A percentile compares a stretch with the other conserved stretches of the same genome.
Conservation (phyloP, 495 filamentous ascomycete genomes). For the Xylaria longipes region DNA sequence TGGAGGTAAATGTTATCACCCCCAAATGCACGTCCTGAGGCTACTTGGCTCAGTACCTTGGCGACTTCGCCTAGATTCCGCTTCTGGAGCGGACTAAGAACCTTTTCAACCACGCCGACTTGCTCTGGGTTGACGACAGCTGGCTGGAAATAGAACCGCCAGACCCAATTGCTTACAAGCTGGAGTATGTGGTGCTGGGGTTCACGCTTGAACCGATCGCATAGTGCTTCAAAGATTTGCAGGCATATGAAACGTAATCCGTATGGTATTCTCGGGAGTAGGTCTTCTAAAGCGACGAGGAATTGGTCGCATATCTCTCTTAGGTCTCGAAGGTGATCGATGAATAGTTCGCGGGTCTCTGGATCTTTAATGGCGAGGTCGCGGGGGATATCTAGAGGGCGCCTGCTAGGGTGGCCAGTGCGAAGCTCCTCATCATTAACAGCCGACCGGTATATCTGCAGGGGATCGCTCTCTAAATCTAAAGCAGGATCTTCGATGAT, state of each 20-base stretch:
- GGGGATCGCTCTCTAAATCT: conserved; percentile 94
- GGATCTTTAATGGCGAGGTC: conserved; percentile 93
- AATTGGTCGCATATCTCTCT: conserved; percentile 92
- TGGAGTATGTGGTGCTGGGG: conserved; percentile 79
- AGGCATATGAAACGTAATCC: conserved; percentile 88
- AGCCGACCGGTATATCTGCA: conserved; percentile 93
- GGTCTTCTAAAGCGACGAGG: conserved; percentile 79
- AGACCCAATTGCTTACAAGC: conserved; percentile 86
- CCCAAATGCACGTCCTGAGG: conserved; percentile 84
- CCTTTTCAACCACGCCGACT: conserved; percentile 86
- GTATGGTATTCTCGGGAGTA: conserved; percentile 87
- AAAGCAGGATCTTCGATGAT: conserved; percentile 89
- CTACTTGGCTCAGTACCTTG: conserved; percentile 88
- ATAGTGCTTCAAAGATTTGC: conserved; percentile 80
- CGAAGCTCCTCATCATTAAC: conserved; percentile 97
- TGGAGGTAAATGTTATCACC: conserved; percentile 95
- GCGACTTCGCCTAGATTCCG: conserved; percentile 88
- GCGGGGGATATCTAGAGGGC: conserved; percentile 79
- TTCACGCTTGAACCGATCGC: conserved; percentile 78
- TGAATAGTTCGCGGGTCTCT: conserved; percentile 90
- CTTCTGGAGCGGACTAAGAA: conserved; percentile 88
- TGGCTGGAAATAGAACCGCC: conserved; percentile 92
- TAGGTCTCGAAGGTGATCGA: conserved; percentile 90
- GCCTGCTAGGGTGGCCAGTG: conserved; percentile 80
- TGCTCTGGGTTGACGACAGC: conserved; percentile 86